Conservation (phyloP, 176 grass and related monocot species). For the Ampelocalamus luodianensis region DNA sequence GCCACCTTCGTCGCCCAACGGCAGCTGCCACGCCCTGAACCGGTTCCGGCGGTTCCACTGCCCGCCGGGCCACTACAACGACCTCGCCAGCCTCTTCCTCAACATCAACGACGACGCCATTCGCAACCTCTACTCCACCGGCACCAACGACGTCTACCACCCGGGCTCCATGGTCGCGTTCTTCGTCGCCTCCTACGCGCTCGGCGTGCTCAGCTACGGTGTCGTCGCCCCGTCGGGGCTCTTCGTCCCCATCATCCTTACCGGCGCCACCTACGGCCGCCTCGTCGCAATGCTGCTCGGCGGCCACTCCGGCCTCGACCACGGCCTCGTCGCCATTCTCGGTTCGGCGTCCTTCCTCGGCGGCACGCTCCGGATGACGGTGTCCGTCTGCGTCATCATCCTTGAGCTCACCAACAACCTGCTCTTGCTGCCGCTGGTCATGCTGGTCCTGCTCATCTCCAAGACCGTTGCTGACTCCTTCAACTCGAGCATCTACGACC, state of each 20-base stretch:
- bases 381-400: constrained; percentile 86
- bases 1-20: not conserved
- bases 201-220: constrained; percentile 89
- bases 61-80: constrained; percentile 77
- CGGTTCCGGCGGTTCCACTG: constrained; percentile 82
- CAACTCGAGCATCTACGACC: constrained; percentile 88
- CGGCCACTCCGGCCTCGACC: constrained; percentile 62
- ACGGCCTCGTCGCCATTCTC: constrained; percentile 87
- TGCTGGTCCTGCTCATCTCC: constrained; percentile 93
- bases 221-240: constrained; percentile 86
- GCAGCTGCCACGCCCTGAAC: constrained; percentile 58
- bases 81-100: constrained; percentile 87
- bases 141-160: constrained; percentile 79
- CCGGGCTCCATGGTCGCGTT: constrained; percentile 63
- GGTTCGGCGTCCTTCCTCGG: constrained; percentile 93
- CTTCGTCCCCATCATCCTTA: constrained; percentile 92
- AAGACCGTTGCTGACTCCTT: constrained; percentile 86
- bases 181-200: constrained; percentile 73
- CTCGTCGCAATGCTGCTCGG: constrained; percentile 70
- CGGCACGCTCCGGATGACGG: constrained; percentile 86
- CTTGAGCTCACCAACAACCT: constrained; percentile 96
- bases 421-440: constrained; percentile 82
- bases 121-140: constrained; percentile 78
- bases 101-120: constrained; percentile 94
- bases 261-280: constrained; percentile 87